Evolutionary conservation across 1,139 yeast genomes (phyloP), one percentile per base, ranked within the genome.

Genomic region (Tardiomyces blankii): DNA sequence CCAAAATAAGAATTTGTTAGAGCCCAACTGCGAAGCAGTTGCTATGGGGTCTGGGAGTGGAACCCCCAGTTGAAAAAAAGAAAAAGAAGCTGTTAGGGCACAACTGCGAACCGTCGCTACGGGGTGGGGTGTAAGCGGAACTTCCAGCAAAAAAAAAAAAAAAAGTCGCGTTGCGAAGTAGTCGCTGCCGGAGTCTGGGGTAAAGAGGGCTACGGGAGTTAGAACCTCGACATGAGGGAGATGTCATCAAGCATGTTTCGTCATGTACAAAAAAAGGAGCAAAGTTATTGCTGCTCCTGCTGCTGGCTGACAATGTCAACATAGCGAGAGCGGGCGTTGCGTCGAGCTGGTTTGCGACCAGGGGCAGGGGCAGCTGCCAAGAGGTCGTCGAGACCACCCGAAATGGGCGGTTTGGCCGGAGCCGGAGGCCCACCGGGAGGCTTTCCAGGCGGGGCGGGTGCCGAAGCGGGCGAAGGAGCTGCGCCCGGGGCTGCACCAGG

Each of bases 321-420:
- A 61, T 86, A 86, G 3, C 84, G 78, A 62, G 80, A 74, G 47
- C 84, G 74, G 3, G 79, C 78, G n/a, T 82, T 84, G 56, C 88
- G 74, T 52, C 78, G 80, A 13, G 72, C 66, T 54, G 72, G 75
- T 54, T 81, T 73, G 44, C 74, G 65, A 35, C 73, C 64, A 5
- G 69, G 54, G 0, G 73, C 56, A 2, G 72, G 60, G 11, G 73
- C 77, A 60, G 69, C 72, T 43, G 61, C 80, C 46, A 86, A 66
- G 48, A 86, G 66, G 52, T 84, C 91, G 60, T 86, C 95, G 47
- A 86, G 66, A 2, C 81, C 85, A 35, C 69, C 69, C 18, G 54
- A 42, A 38, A 49, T 46, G n/a, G 57, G 47, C 45, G 33, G 38
- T 44, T 45, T 49, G 23, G 50, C 50, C 27, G 55, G 42, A n/a